Evolutionary conservation across 1,284 basidiomycete genomes (phyloP).

Genomic region (Leccinum insolens): DNA sequence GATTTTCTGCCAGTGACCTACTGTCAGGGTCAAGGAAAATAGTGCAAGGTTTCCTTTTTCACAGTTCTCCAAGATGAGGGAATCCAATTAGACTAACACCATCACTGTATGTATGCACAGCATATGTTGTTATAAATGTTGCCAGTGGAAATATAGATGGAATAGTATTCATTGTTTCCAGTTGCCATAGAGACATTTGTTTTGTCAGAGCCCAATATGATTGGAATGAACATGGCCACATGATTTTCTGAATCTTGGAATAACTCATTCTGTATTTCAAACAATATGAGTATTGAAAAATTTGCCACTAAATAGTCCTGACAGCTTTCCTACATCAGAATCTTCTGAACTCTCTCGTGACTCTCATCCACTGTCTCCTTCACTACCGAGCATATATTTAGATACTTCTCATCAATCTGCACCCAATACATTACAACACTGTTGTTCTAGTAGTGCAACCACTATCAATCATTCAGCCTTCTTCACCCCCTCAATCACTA

Average conservation of each 20-base stretch:
- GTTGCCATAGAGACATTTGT: slow-evolving; percentile 6
- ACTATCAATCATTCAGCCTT: too few relatives aligned
- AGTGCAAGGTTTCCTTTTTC: too few relatives aligned
- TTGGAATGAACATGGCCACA: background rate
- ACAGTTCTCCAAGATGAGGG: background rate
- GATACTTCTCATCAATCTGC: too few relatives aligned
- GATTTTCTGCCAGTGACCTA: too few relatives aligned
- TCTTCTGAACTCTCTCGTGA: too few relatives aligned
- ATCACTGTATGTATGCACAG: background rate
- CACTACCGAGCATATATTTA: too few relatives aligned
- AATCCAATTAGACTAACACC: background rate
- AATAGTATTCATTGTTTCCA: background rate
- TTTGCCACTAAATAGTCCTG: background rate
- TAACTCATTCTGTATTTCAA: background rate
- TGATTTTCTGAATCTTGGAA: background rate
- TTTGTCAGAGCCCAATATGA: slow-evolving; percentile 11
- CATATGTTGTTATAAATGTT: background rate
- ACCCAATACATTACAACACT: too few relatives aligned
- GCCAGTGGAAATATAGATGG: background rate
- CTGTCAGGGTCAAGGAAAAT: too few relatives aligned
- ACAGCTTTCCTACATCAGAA: too few relatives aligned
- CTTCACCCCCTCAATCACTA: too few relatives aligned
- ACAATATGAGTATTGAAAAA: background rate
- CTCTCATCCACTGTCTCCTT: too few relatives aligned
- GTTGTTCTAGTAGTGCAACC: too few relatives aligned